Evolutionary conservation across 1,284 basidiomycete genomes (phyloP).

Genomic region (Cryptococcus jaspeensis): DNA sequence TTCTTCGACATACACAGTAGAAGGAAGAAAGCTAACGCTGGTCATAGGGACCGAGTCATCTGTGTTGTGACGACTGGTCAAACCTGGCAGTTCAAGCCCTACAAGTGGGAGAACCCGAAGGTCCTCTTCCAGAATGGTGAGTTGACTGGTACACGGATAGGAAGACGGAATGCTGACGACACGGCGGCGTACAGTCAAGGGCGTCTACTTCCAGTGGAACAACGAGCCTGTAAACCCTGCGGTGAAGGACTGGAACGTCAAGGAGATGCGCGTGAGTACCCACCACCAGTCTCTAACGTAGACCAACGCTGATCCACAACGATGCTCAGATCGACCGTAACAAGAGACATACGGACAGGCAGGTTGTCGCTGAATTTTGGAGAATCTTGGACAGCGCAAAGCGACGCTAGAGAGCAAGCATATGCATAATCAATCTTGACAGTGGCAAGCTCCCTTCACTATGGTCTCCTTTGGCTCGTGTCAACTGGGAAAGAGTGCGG

Average conservation of each 20-base stretch:
- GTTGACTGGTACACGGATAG: no score
- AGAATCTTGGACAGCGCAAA: slow-evolving; percentile 66
- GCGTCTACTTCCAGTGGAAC: slow-evolving; percentile 87
- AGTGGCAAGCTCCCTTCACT: neutral
- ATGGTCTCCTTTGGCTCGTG: neutral
- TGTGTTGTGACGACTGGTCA: slow-evolving; percentile 98
- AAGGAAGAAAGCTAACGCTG: slow-evolving; percentile 3
- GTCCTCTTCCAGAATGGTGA: slow-evolving; percentile 88
- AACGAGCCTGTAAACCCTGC: slow-evolving; percentile 85
- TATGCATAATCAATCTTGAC: neutral
- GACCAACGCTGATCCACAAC: slow-evolving; percentile 6
- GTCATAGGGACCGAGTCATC: slow-evolving; percentile 74
- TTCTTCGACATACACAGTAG: neutral
- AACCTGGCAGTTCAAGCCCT: slow-evolving; percentile 94
- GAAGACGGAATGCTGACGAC: neutral
- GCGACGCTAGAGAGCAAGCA: slow-evolving; percentile 10
- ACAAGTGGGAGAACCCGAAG: slow-evolving; percentile 92
- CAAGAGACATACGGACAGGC: slow-evolving; percentile 90
- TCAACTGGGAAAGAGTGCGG: no score
- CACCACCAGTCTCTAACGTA: slow-evolving; percentile 3
- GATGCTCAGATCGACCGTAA: slow-evolving; percentile 75
- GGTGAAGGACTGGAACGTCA: slow-evolving; percentile 95
- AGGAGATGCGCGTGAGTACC: slow-evolving; percentile 75
- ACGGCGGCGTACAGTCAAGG: slow-evolving; percentile 66
- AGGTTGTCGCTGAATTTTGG: slow-evolving; percentile 93